These are phyloP conservation scores for Nemania serpens DNA, from an alignment of 2,329 filamentous ascomycete genomes.

Conservation along the genomic window DNA sequence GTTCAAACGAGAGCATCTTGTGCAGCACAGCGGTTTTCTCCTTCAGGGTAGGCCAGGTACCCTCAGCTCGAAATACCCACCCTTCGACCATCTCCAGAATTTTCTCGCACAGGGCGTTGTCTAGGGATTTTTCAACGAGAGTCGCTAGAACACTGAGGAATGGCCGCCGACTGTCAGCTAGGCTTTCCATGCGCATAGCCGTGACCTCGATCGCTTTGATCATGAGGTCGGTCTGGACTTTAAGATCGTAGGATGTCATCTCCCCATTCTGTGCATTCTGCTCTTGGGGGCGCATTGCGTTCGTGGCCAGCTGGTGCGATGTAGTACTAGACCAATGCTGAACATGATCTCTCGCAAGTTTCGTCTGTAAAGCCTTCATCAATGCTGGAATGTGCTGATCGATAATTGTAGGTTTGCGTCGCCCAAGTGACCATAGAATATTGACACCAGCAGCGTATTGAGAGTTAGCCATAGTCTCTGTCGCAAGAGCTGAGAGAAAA, in stretches of 20 bases:
- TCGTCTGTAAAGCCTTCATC: conserved; percentile 91
- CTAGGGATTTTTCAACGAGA: conserved; percentile 91
- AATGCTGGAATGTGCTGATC: conserved; percentile 85
- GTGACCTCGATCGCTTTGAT: conserved; percentile 95
- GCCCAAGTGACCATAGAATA: conserved; percentile 87
- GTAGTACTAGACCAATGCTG: conserved; percentile 68
- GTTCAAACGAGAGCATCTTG: conserved; percentile 97
- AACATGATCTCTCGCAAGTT: conserved; percentile 92
- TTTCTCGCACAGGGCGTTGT: conserved; percentile 85
- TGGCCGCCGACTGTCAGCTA: conserved; percentile 87
- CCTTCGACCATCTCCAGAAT: conserved; percentile 91
- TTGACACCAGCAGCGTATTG: conserved; percentile 91
- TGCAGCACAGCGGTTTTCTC: conserved; percentile 99
- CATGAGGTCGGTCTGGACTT: conserved; percentile 88
- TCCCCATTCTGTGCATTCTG: conserved; percentile 60
- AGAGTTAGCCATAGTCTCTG: conserved; percentile 79
- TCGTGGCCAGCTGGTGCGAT: conserved; percentile 53
- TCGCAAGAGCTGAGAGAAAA: conserved; percentile 83
- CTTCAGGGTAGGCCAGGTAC: conserved; percentile 95
- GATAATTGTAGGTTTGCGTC: conserved; percentile 82
- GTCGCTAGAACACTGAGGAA: conserved; percentile 95
- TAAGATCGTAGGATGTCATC: conserved; percentile 76
- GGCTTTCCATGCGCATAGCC: conserved; percentile 85
- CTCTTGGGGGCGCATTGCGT: conserved; percentile 53
- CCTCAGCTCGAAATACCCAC: conserved; percentile 95